Evolutionary conservation across 768 basidiomycete genomes (phyloP), one percentile per base, ranked within the genome.

Genomic region (Auriculariales sp.): DNA sequence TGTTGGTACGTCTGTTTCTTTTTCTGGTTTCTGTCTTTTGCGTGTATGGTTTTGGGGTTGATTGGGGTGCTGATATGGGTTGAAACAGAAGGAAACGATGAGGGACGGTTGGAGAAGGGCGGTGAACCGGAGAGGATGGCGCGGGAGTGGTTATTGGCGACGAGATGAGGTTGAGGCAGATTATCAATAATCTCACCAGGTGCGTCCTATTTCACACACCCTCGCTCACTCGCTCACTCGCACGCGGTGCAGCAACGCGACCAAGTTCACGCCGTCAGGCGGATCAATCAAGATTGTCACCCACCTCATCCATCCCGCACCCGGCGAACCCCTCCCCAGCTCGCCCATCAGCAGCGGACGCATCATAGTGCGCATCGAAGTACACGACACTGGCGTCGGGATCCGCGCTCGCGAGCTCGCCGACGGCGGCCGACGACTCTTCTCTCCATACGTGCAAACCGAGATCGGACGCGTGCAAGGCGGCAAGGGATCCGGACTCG

Each of bases 401-500:
- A 59, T 71, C 53, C 56, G 54, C 42, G 59, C 60, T 46, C 52
- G 56, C 17, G 69, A 71, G 47, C 59, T 68, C 27, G 59, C 61
- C 11, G 66, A 68, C 22, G 39, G 39, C 5, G 39, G 39, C 6
- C 54, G 56, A 28, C 52, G 56, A 1, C 52, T 64, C 9, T 64
- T 61, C 36, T 52, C 54, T 42, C 59, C 64, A 0, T 65, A 62
- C 48, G 58, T 60, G 6, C 70, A 71, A 50, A 70, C 69, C 7
- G 68, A 68, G 47, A 44, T 47, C 31, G 46, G 29, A n/a, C 28
- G 31, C 46, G 46, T 47, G 0, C 31, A 33, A 19, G 39, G 66
- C 28, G 74, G 75, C 10, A 77, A 77, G 58, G 75, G 75, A 4
- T 74, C 84, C 0, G 85, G 85, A 5, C 64, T 89, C 10, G 84